phyloP scores from a whole-genome alignment of 139 green algal species.

The Tetraselmis striata region DNA sequence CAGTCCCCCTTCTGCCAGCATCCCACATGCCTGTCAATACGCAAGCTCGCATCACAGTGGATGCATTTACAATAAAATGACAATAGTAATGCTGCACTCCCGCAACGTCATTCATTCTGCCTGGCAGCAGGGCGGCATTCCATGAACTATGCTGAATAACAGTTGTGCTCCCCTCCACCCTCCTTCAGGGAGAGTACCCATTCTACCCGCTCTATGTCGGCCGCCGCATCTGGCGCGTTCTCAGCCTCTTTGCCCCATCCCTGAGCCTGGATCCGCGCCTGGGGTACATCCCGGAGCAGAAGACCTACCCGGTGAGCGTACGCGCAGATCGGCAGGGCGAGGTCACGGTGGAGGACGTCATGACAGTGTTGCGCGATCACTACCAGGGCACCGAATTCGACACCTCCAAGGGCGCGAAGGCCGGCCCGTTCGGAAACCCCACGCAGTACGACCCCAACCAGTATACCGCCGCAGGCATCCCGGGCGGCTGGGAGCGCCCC shows the following conservation, averaged over 20 bases:
- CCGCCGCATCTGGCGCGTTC: conserved; percentile 1
- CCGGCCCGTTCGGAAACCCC: conserved; percentile 13
- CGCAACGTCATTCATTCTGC: too few relatives aligned
- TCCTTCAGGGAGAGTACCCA: not conserved
- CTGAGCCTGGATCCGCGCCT: not conserved
- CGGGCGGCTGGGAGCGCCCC: conserved; percentile 7
- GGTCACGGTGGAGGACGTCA: not conserved
- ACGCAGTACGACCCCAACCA: conserved; percentile 6
- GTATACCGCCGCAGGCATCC: not conserved
- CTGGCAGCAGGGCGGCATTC: too few relatives aligned
- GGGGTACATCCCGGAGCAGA: not conserved
- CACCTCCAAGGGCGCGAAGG: not conserved
- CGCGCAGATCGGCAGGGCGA: not conserved
- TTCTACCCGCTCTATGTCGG: not conserved
- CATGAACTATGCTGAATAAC: too few relatives aligned
- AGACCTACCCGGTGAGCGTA: conserved; percentile 9
- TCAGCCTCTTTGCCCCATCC: not conserved
- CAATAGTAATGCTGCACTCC: too few relatives aligned
- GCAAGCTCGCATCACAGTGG: too few relatives aligned
- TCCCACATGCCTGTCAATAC: too few relatives aligned
- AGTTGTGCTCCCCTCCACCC: too few relatives aligned
- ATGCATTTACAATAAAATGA: too few relatives aligned
- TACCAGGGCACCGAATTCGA: conserved; percentile 15
- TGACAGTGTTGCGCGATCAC: not conserved
- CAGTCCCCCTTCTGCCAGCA: too few relatives aligned